Percentiles rank a stretch among this genome's conserved stretches.
Conservation (phyloP, 2,329 filamentous ascomycete species). For the Arthrocladium fulminans region DNA sequence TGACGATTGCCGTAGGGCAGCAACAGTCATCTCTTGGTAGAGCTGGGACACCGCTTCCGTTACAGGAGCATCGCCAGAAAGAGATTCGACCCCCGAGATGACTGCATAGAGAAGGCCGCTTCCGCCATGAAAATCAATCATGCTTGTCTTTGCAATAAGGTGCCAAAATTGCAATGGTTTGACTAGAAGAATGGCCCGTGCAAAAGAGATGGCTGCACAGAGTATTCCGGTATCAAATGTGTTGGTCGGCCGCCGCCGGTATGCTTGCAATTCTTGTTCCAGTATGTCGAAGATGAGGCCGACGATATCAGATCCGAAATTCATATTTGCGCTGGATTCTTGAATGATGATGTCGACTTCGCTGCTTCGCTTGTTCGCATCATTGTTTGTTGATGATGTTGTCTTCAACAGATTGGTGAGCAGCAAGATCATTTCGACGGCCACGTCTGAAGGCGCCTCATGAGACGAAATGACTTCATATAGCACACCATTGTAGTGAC, state of each 20-base stretch:
- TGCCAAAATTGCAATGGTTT: constrained; percentile 84
- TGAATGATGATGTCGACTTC: constrained; percentile 40
- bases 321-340: constrained; percentile 42
- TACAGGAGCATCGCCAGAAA: constrained; percentile 26
- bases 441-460: constrained; percentile 51
- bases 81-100: constrained; percentile 72
- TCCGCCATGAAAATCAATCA: constrained; percentile 68
- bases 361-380: constrained; percentile 24
- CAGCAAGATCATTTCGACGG: constrained; percentile 64
- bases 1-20: constrained; percentile 48
- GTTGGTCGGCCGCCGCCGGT: constrained; percentile 50
- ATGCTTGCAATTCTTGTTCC: constrained; percentile 52
- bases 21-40: constrained; percentile 66
- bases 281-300: constrained; percentile 76
- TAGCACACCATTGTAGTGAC: constrained; percentile 37
- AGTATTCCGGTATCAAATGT: constrained; percentile 58
- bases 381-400: constrained; percentile 20
- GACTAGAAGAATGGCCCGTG: constrained; percentile 61
- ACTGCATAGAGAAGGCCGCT: constrained; percentile 69
- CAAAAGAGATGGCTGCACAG: constrained; percentile 70
- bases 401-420: constrained; percentile 60
- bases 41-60: constrained; percentile 37
- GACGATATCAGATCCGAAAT: constrained; percentile 57
- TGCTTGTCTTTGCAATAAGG: constrained; percentile 68
- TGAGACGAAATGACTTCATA: constrained; percentile 41